Percentiles rank a stretch among this genome's conserved stretches.
These are phyloP conservation scores for Coemansia sp. DNA, from an alignment of 192 early-diverging fungal species.

Conservation along the genomic window DNA sequence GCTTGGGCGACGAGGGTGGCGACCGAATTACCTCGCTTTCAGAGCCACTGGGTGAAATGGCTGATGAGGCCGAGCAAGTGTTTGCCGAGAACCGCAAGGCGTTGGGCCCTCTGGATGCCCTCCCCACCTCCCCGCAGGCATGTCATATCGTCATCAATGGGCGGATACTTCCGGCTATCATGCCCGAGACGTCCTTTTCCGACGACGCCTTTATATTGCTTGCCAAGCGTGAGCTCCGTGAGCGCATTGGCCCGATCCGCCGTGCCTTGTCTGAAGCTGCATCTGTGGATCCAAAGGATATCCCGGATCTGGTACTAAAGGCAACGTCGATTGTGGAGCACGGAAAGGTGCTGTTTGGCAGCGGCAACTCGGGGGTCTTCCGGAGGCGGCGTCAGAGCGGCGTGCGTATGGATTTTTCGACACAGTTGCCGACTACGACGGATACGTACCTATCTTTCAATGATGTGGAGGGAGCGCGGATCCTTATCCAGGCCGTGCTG, in stretches of 20 bases:
- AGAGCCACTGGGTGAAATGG: not conserved
- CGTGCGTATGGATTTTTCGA: not conserved
- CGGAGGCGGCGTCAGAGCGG: conserved; percentile 1
- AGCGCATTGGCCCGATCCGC: conserved; percentile 40
- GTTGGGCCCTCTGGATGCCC: conserved; percentile 3
- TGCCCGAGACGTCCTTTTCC: conserved; percentile 35
- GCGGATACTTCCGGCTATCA: conserved; percentile 50
- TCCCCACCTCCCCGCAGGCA: conserved; percentile 6
- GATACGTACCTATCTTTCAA: conserved; percentile 5
- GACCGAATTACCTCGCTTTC: not conserved
- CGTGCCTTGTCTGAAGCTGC: conserved; percentile 7
- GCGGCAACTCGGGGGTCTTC: conserved; percentile 13
- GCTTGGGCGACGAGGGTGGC: not conserved
- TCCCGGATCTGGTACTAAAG: conserved; percentile 10
- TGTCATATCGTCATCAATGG: conserved; percentile 58
- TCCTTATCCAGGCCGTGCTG: conserved; percentile 53
- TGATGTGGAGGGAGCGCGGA: conserved; percentile 9
- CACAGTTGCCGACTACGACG: not conserved
- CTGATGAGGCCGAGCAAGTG: conserved; percentile 14
- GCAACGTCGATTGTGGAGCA: conserved; percentile 15
- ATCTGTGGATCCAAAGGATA: not conserved
- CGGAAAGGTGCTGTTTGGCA: conserved; percentile 9
- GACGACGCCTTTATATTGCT: conserved; percentile 58
- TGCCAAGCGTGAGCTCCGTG: conserved; percentile 51
- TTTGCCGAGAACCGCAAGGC: conserved; percentile 9